These are phyloP conservation scores for Spathaspora gorwiae DNA, from an alignment of 805 yeast genomes.

Conservation along the genomic window DNA sequence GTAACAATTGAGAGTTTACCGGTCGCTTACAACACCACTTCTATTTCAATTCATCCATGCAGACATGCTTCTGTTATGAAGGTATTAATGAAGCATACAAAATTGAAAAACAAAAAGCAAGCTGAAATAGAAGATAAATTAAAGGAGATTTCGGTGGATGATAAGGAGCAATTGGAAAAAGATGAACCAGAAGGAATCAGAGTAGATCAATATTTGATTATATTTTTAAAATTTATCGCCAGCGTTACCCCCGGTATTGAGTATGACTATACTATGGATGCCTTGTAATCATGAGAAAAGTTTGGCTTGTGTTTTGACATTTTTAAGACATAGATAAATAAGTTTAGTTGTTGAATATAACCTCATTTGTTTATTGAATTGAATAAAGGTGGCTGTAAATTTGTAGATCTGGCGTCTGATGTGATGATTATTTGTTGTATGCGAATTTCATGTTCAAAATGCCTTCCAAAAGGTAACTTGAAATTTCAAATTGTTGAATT, in stretches of 20 bases:
- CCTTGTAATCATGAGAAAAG: conserved; percentile 39
- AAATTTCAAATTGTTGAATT: too few species aligned
- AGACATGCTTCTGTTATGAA: conserved; percentile 93
- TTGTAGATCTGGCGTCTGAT: too few species aligned
- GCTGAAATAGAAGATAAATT: conserved; percentile 36
- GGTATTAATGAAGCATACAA: conserved; percentile 71
- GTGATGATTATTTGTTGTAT: too few species aligned
- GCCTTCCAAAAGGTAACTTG: too few species aligned
- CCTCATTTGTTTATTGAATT: too few species aligned
- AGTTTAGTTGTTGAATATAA: too few species aligned
- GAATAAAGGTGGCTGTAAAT: too few species aligned
- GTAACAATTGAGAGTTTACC: conserved; percentile 95
- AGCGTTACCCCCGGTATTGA: conserved; percentile 98
- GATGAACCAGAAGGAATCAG: conserved; percentile 47
- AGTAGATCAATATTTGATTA: conserved; percentile 86
- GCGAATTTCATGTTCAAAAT: too few species aligned
- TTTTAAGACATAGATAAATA: too few species aligned
- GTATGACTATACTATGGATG: conserved; percentile 98
- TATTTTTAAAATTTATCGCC: conserved; percentile 89
- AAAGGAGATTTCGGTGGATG: conserved; percentile 46
- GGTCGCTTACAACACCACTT: conserved; percentile 65
- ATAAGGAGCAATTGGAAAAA: conserved; percentile 13
- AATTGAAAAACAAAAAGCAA: conserved; percentile 31
- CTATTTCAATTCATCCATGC: conserved; percentile 94
- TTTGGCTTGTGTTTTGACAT: too few species aligned